Evolutionary conservation across 768 basidiomycete genomes (phyloP), one percentile per base, ranked within the genome.

Genomic region (Pulveroboletus ravenelii): DNA sequence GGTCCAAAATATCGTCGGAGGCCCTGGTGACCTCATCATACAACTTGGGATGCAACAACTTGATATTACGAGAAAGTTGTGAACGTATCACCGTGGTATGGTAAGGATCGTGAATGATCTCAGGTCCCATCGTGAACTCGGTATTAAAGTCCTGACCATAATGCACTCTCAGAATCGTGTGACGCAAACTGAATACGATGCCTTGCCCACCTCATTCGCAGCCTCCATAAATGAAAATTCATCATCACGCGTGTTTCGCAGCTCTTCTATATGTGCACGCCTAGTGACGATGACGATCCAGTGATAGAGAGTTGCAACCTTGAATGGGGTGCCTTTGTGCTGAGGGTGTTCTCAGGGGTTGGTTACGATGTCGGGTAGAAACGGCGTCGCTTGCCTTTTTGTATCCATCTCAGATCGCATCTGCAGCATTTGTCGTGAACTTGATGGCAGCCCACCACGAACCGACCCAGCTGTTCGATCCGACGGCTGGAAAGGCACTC

Each of bases 11-110:
- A 2, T 74, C 74, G 5, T 62, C 57, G 41, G 78, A 74, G 0
- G 79, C 63, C 0, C 60, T 48, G 0, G 57, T 35, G 25, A 79
- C 64, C 55, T 83, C 81, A 27, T 77, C 72, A 4, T 65, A 64
- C 10, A 80, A 54, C 17, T 71, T 69, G 1, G 72, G 64, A 46
- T 76, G 74, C 9, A 71, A 55, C 3, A 42, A 47, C 1, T 61
- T 62, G 9, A 80, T 63, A 38, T 71, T 71, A 13, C 76, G 65
- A 10, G 74, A 66, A 8, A 74, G 60, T 18, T 63, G 55, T 8
- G 48, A 46, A n/a, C 63, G 64, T n/a, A 70, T 36, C 30, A 69
- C 52, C 2, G 25, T 23, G 3, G 60, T 36, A 35, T 72, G 70
- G 41, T 70, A 72, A 9, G 31, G 30, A 48, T 70, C 58, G 1